A percentile compares a stretch with the other conserved stretches of the same genome.
phyloP scores from a whole-genome alignment of 2,329 filamentous ascomycete genomes.

The Ascochyta rabiei region DNA sequence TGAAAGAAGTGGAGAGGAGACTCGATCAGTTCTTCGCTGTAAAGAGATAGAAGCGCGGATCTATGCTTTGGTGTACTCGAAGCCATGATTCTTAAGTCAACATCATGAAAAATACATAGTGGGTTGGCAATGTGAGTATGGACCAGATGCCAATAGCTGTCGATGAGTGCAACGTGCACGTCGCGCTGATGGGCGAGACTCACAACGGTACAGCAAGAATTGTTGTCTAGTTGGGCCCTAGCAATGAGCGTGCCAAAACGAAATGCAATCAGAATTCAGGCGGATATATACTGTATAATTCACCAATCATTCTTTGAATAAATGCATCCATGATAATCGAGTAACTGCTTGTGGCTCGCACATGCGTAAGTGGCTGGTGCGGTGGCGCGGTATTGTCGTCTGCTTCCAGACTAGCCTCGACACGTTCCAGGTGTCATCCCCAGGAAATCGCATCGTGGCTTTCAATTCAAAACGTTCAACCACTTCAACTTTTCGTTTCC shows the following conservation, averaged over 20 bases:
- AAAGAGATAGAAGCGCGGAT: constrained; percentile 24
- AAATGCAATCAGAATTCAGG: no score
- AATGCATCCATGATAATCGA: no score
- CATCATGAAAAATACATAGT: background rate
- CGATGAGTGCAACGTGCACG: constrained; percentile 12
- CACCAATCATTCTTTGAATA: no score
- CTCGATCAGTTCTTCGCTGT: constrained; percentile 48
- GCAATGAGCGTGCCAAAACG: background rate
- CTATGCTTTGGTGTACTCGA: background rate
- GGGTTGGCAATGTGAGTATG: background rate
- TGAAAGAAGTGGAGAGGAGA: constrained; percentile 52
- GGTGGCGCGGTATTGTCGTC: constrained; percentile 5
- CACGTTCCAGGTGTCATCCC: constrained; percentile 10
- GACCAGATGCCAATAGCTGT: background rate
- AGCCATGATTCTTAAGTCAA: background rate
- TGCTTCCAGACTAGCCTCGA: background rate
- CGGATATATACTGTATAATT: no score
- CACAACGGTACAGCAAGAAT: constrained; percentile 11
- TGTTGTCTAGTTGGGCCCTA: constrained; percentile 13
- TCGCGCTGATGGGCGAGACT: constrained; percentile 16
- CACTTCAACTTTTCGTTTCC: background rate
- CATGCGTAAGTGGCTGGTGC: background rate
- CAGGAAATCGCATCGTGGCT: constrained; percentile 18
- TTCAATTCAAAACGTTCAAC: background rate
- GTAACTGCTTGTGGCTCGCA: background rate